A percentile compares a stretch with the other conserved stretches of the same genome.
Evolutionary conservation across 805 yeast species (phyloP).

Genomic region (Yarrowia yakushimensis): DNA sequence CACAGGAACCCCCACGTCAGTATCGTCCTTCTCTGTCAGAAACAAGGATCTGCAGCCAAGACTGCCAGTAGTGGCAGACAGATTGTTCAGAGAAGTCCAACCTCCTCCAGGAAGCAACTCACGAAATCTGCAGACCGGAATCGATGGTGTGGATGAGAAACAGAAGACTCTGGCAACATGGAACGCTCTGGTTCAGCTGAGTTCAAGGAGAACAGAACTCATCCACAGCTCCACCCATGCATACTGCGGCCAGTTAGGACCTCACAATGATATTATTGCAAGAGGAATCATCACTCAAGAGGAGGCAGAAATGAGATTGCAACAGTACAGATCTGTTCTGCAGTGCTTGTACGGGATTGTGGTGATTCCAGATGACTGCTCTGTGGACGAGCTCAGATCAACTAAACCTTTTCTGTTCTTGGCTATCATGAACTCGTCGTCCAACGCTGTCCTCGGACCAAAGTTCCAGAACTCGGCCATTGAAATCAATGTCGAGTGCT

Average conservation of each 20-base stretch:
- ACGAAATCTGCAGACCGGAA: neutral
- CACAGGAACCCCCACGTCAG: neutral
- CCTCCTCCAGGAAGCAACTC: neutral
- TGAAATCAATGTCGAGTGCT: neutral
- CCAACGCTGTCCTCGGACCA: constrained; percentile 35
- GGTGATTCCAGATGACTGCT: constrained; percentile 45
- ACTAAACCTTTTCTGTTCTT: constrained; percentile 61
- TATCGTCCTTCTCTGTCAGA: constrained; percentile 10
- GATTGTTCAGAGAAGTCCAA: constrained; percentile 5
- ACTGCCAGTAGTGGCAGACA: neutral
- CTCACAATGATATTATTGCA: constrained; percentile 43
- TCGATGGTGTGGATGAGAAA: neutral
- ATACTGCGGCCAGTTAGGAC: constrained; percentile 26
- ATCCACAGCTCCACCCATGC: constrained; percentile 2
- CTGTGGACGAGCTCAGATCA: constrained; percentile 48
- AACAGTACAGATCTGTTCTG: constrained; percentile 48
- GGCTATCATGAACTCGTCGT: constrained; percentile 60
- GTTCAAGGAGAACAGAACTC: constrained; percentile 5
- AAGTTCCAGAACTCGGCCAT: neutral
- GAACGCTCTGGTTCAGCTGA: constrained; percentile 2
- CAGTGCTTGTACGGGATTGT: constrained; percentile 55
- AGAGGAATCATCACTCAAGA: constrained; percentile 54
- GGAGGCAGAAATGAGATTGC: constrained; percentile 57
- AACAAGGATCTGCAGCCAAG: constrained; percentile 15
- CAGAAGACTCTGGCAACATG: constrained; percentile 9